These are phyloP conservation scores for Plasmodium chabaudi DNA, from an alignment of 169 alveolate species.

Conservation along the genomic window DNA sequence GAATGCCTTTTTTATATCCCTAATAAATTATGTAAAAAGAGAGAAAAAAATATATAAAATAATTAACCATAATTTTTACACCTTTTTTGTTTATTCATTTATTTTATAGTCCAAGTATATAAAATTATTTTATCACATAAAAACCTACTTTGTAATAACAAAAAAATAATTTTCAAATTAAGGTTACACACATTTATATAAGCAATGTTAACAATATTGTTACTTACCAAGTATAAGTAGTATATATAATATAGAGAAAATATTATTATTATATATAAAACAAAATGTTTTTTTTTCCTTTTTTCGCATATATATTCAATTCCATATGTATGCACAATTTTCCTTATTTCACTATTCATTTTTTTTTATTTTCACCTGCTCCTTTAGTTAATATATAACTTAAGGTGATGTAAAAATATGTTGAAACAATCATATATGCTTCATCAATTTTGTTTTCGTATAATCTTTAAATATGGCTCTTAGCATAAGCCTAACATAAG, in stretches of 20 bases:
- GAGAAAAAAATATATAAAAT: neutral
- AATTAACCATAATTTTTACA: neutral
- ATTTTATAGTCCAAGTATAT: neutral
- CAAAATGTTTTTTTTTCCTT: slow-evolving; percentile 30
- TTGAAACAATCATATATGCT: too few relatives aligned
- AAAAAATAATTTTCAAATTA: neutral
- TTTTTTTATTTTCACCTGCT: slow-evolving; percentile 10
- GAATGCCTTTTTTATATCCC: slow-evolving; percentile 41
- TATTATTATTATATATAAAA: slow-evolving; percentile 16
- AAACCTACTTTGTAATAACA: neutral
- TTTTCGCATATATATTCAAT: slow-evolving; percentile 67
- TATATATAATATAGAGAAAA: slow-evolving; percentile 44
- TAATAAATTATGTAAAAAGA: slow-evolving; percentile 4
- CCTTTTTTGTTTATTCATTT: neutral
- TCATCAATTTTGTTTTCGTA: too few relatives aligned
- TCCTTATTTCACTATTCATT: slow-evolving; percentile 70
- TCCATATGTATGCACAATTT: slow-evolving; percentile 51
- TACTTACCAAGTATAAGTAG: slow-evolving; percentile 55
- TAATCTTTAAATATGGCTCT: too few relatives aligned
- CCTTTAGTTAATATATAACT: neutral
- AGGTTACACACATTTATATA: neutral
- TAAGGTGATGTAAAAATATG: too few relatives aligned
- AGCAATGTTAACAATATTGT: neutral
- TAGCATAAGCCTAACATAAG: too few relatives aligned
- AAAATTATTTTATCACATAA: neutral